phyloP scores from a whole-genome alignment of 2,329 filamentous ascomycete species.

The Talaromyces sp. region DNA sequence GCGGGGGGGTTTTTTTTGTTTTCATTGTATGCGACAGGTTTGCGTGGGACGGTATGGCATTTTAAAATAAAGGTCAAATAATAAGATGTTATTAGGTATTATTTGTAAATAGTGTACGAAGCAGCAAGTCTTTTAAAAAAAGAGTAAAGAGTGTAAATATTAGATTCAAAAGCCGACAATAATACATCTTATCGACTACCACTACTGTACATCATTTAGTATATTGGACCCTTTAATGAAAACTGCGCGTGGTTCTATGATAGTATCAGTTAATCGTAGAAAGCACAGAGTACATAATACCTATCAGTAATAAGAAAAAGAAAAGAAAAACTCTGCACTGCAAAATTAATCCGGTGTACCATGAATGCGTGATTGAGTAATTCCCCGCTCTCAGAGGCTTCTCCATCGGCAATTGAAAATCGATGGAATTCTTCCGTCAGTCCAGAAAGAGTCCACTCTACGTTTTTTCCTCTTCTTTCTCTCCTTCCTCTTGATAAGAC shows the following conservation, averaged over 20 bases:
- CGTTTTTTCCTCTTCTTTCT: slow-evolving; percentile 2
- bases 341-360: background rate
- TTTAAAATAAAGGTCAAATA: background rate
- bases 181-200: background rate
- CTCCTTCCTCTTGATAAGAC: background rate
- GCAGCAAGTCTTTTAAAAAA: background rate
- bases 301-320: too few relatives aligned
- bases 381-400: background rate
- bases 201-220: background rate
- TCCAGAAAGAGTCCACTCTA: background rate
- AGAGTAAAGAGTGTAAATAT: background rate
- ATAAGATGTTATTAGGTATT: background rate
- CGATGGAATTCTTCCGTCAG: slow-evolving; percentile 9
- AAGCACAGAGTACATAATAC: background rate
- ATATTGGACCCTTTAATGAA: background rate
- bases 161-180: background rate
- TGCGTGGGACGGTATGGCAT: background rate
- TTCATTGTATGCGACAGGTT: background rate
- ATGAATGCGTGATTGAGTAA: background rate
- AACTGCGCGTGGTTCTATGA: background rate
- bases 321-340: background rate
- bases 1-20: background rate
- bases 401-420: slow-evolving; percentile 25
- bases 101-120: background rate
- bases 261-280: background rate